Evolutionary conservation across 2,329 filamentous ascomycete species (phyloP).

Genomic region (Taxawa tesnikishii): DNA sequence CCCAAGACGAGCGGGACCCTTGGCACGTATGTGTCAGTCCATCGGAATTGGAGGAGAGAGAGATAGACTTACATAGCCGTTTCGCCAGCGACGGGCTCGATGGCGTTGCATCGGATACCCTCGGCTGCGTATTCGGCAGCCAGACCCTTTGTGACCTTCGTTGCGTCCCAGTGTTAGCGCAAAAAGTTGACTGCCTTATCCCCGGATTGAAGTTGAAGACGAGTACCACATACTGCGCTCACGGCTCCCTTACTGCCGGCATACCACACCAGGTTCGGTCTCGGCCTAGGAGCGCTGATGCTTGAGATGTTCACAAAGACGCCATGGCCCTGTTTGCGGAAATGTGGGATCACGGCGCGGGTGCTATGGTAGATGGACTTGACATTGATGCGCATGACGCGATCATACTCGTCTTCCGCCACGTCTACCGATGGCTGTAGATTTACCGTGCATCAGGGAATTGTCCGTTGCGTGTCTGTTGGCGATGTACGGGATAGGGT

Average conservation of each 20-base stretch:
- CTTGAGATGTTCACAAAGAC: conserved; percentile 17
- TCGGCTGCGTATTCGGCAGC: conserved; percentile 15
- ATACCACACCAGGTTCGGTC: conserved; percentile 18
- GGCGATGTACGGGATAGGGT: conserved; percentile 6
- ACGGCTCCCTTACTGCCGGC: conserved; percentile 16
- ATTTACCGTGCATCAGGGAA: background rate
- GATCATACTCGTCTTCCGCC: conserved; percentile 18
- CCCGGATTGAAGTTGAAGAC: background rate
- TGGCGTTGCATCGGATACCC: conserved; percentile 14
- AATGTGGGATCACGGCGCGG: conserved; percentile 18
- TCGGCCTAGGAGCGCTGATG: conserved; percentile 13
- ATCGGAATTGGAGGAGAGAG: background rate
- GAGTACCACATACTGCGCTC: conserved; percentile 4
- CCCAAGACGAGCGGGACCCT: conserved; percentile 12
- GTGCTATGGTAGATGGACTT: conserved; percentile 19
- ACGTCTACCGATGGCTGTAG: conserved; percentile 16
- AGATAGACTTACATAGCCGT: conserved; percentile 13
- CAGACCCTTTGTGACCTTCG: conserved; percentile 14
- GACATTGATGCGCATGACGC: conserved; percentile 21
- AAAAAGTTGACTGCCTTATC: background rate
- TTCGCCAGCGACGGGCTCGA: conserved; percentile 16
- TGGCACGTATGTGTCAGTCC: background rate
- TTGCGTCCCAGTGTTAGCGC: no score
- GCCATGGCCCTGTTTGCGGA: conserved; percentile 12
- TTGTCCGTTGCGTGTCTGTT: conserved; percentile 5